These are phyloP conservation scores for Plasmodium chabaudi DNA, from an alignment of 169 alveolate species.

Conservation along the genomic window DNA sequence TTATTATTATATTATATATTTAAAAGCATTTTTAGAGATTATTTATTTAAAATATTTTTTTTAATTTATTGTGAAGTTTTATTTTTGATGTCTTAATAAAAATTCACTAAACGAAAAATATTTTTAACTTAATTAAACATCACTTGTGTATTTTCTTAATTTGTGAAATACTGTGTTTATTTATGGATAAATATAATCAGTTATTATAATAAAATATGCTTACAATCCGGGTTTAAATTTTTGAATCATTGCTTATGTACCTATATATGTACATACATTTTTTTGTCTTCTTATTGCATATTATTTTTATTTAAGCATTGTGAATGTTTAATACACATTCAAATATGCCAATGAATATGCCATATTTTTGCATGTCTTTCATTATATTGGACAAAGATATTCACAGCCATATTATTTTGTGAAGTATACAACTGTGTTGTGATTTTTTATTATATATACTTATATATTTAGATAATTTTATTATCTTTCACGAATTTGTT, in stretches of 20 bases:
- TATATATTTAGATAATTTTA: background rate
- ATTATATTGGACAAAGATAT: background rate
- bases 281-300: background rate
- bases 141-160: conserved; percentile 23
- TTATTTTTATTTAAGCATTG: background rate
- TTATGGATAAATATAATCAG: background rate
- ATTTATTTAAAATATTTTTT: background rate
- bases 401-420: background rate
- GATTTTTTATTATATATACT: background rate
- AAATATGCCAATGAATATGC: conserved; percentile 20
- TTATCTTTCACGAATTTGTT: conserved; percentile 6
- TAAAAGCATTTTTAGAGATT: background rate
- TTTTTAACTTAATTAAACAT: conserved; percentile 19
- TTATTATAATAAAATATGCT: conserved; percentile 10
- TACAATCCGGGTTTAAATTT: background rate
- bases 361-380: conserved; percentile 1
- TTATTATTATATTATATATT: background rate
- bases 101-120: conserved; percentile 13
- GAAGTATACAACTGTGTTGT: conserved; percentile 6
- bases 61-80: conserved; percentile 26
- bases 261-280: too few species aligned
- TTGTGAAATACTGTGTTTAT: conserved; percentile 4
- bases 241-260: background rate
- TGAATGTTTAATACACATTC: background rate
- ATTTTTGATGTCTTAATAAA: conserved; percentile 14